These are phyloP conservation scores for Eucalyptus regnans DNA, from an alignment of 345 rosid species.

Conservation along the genomic window DNA sequence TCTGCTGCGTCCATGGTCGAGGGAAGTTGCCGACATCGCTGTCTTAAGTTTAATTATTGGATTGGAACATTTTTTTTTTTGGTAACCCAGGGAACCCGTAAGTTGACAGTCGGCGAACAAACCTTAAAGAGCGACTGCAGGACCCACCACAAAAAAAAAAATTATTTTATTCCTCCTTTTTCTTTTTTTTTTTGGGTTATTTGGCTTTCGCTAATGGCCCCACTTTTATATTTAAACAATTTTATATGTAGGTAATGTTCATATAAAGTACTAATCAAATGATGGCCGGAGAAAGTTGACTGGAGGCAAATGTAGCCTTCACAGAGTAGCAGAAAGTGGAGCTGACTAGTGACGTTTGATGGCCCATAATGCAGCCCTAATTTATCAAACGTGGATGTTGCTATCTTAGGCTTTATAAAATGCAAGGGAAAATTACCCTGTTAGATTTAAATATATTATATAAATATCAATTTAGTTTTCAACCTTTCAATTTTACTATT, in stretches of 20 bases:
- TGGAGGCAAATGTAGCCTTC: background rate
- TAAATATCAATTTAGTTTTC: rapidly evolving
- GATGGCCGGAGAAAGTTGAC: background rate
- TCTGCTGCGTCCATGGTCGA: background rate
- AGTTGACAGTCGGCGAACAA: too few relatives aligned
- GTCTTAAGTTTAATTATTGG: background rate
- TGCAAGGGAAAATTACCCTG: background rate
- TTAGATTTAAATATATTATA: background rate
- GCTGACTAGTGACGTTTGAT: background rate
- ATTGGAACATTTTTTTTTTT: too few relatives aligned
- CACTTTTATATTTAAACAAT: background rate
- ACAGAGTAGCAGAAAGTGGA: background rate
- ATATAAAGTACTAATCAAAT: background rate
- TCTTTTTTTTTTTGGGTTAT: background rate
- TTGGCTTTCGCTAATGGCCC: background rate
- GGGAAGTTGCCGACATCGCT: background rate
- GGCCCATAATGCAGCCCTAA: background rate
- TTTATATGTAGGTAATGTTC: background rate
- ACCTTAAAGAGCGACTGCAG: too few relatives aligned
- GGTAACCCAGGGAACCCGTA: too few relatives aligned
- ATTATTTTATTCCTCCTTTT: background rate
- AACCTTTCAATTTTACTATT: background rate
- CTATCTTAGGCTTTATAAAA: rapidly evolving
- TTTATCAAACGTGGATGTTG: background rate
- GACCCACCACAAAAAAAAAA: too few relatives aligned